Conservation (phyloP, 2,329 filamentous ascomycete genomes). For the Hymenoscyphus salicellus region DNA sequence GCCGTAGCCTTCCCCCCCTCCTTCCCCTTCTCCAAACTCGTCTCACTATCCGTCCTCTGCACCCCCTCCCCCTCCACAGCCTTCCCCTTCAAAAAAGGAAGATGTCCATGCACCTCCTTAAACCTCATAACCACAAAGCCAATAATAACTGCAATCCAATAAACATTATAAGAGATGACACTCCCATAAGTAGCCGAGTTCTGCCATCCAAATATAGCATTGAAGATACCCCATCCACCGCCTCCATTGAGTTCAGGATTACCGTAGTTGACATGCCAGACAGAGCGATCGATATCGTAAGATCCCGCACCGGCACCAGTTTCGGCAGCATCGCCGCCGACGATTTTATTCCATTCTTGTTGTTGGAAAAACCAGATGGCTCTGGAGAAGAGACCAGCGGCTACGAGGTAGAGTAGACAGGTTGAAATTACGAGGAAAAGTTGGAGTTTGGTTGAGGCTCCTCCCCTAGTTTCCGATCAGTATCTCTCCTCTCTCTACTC, state of each 20-base stretch:
- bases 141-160: constrained; percentile 72
- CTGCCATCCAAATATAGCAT: constrained; percentile 80
- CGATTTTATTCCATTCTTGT: constrained; percentile 56
- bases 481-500: constrained; percentile 13
- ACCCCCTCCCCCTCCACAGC: neutral
- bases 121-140: constrained; percentile 64
- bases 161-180: constrained; percentile 82
- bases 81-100: constrained; percentile 37
- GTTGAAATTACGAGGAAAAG: constrained; percentile 79
- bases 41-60: constrained; percentile 11
- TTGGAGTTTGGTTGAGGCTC: constrained; percentile 65
- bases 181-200: constrained; percentile 87
- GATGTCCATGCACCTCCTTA: constrained; percentile 56
- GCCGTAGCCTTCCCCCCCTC: constrained; percentile 5
- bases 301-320: constrained; percentile 67
- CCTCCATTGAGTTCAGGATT: constrained; percentile 69
- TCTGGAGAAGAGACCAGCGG: constrained; percentile 76
- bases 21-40: neutral
- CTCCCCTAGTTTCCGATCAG: constrained; percentile 44
- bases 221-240: constrained; percentile 83
- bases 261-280: constrained; percentile 87
- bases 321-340: constrained; percentile 56
- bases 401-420: constrained; percentile 79
- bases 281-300: constrained; percentile 73
- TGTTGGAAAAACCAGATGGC: constrained; percentile 72